Evolutionary conservation across 768 basidiomycete genomes (phyloP).

Genomic region (Leccinum variicolor): DNA sequence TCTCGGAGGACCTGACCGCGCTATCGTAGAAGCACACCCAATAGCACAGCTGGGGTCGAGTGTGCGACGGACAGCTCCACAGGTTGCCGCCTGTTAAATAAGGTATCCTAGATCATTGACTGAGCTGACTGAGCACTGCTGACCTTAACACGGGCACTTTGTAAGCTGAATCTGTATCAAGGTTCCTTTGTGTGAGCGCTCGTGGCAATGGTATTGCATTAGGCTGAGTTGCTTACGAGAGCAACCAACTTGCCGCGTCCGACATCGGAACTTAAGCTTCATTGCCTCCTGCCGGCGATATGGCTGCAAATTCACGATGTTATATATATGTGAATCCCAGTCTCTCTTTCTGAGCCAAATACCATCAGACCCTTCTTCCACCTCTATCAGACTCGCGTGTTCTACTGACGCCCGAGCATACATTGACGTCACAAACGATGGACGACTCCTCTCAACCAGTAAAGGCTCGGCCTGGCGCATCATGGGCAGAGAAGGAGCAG

Average conservation of each 20-base stretch:
- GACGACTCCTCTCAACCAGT: neutral
- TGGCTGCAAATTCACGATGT: neutral
- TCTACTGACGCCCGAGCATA: neutral
- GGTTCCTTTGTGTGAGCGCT: neutral
- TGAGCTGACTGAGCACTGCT: neutral
- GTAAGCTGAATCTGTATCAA: neutral
- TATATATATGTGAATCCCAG: neutral
- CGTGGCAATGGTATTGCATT: neutral
- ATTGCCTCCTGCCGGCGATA: neutral
- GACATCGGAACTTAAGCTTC: neutral
- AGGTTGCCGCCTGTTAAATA: neutral
- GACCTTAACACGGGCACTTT: neutral
- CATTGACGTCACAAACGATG: constrained; percentile 6
- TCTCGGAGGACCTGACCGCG: neutral
- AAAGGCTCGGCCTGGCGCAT: constrained; percentile 41
- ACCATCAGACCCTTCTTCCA: neutral
- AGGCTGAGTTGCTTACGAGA: neutral
- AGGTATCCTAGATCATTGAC: neutral
- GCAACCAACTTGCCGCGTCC: neutral
- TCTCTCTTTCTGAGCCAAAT: neutral
- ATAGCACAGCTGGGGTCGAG: neutral
- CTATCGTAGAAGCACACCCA: neutral
- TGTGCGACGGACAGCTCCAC: neutral
- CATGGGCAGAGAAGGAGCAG: constrained; percentile 54
- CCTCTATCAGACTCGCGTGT: neutral